Evolutionary conservation across 768 basidiomycete genomes (phyloP).

Genomic region (Mycena polygramma): DNA sequence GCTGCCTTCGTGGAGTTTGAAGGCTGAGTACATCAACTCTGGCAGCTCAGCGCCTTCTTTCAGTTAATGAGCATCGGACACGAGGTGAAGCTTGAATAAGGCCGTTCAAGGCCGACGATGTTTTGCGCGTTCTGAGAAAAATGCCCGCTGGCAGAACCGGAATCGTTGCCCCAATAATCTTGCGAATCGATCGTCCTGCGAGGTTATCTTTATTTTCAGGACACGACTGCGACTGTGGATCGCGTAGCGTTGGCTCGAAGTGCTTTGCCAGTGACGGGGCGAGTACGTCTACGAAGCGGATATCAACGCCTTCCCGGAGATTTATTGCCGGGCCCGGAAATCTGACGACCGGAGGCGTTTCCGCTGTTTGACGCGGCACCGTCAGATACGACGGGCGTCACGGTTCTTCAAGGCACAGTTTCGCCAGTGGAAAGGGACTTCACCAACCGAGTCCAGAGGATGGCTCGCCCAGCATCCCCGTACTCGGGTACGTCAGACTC

Average conservation of each 20-base stretch:
- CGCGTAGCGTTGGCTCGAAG: constrained; percentile 8
- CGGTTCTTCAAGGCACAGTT: not conserved
- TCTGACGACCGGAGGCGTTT: constrained; percentile 36
- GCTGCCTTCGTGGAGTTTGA: constrained; percentile 36
- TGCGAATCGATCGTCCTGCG: constrained; percentile 21
- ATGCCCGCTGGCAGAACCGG: constrained; percentile 11
- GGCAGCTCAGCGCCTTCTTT: constrained; percentile 32
- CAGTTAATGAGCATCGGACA: constrained; percentile 22
- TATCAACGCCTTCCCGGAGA: constrained; percentile 29
- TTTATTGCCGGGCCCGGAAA: constrained; percentile 29
- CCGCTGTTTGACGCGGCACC: constrained; percentile 35
- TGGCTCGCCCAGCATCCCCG: not conserved
- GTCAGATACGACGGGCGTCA: constrained; percentile 13
- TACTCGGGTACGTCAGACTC: constrained; percentile 33
- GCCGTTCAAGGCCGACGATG: constrained; percentile 20
- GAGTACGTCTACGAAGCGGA: constrained; percentile 32
- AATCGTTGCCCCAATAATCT: constrained; percentile 5
- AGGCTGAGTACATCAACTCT: constrained; percentile 30
- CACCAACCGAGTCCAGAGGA: too few relatives aligned
- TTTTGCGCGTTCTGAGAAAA: constrained; percentile 20
- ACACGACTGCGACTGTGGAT: constrained; percentile 17
- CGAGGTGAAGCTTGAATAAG: constrained; percentile 31
- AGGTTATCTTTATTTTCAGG: constrained; percentile 2
- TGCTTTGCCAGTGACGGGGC: constrained; percentile 5
- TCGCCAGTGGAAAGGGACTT: too few relatives aligned